A percentile compares a stretch with the other conserved stretches of the same genome.
Conservation (phyloP, 1,139 yeast species). For the Hansenula lynferdii region DNA sequence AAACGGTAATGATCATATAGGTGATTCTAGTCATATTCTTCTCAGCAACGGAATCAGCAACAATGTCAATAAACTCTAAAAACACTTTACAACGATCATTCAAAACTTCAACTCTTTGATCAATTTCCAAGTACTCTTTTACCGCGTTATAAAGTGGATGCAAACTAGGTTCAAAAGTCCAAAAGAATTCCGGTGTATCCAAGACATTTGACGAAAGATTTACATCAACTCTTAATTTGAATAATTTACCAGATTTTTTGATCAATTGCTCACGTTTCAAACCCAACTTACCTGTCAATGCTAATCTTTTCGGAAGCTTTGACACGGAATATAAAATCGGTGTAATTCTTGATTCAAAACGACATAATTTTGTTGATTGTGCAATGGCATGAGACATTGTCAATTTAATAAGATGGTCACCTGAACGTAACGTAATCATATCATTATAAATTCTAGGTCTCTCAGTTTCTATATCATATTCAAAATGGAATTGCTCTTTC, state of each 20-base stretch:
- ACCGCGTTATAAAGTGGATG: constrained; percentile 90
- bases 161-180: constrained; percentile 95
- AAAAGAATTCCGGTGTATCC: constrained; percentile 94
- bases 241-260: constrained; percentile 84
- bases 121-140: constrained; percentile 89
- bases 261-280: constrained; percentile 72
- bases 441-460: constrained; percentile 92
- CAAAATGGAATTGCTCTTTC: constrained; percentile 92
- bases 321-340: constrained; percentile 79
- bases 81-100: constrained; percentile 94
- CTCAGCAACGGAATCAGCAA: constrained; percentile 93
- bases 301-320: constrained; percentile 81
- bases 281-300: constrained; percentile 84
- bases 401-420: constrained; percentile 87
- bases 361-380: constrained; percentile 85
- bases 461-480: constrained; percentile 73
- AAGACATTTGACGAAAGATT: constrained; percentile 84
- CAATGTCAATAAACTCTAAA: constrained; percentile 86
- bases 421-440: constrained; percentile 84
- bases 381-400: constrained; percentile 97
- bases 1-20: constrained; percentile 82
- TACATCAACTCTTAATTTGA: constrained; percentile 89
- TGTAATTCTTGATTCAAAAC: constrained; percentile 91
- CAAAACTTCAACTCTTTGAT: constrained; percentile 86
- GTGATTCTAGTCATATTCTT: constrained; percentile 87